Conservation (phyloP, 2,329 filamentous ascomycete species). For the Xylariales sp. region DNA sequence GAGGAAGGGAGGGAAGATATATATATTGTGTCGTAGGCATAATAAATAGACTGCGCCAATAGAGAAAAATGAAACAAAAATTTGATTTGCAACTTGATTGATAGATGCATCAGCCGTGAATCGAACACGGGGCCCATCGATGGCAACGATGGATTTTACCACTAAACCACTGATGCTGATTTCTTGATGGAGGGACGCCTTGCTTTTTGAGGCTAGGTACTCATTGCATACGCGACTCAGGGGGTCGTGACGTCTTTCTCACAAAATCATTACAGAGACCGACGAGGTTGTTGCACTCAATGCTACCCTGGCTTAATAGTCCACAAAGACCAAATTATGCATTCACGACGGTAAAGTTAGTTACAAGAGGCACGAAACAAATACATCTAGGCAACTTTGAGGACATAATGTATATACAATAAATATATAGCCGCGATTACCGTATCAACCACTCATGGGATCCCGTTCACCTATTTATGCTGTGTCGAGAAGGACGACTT, state of each 20-base stretch:
- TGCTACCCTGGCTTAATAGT: too few species aligned
- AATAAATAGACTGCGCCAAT: too few species aligned
- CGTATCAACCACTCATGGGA: background rate
- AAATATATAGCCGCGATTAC: background rate
- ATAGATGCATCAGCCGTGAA: slow-evolving; percentile 54
- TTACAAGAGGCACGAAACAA: background rate
- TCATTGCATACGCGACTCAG: too few species aligned
- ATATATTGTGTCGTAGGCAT: too few species aligned
- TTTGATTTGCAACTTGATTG: too few species aligned
- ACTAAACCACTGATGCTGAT: slow-evolving; percentile 60
- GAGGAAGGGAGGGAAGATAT: background rate
- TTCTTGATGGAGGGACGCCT: too few species aligned
- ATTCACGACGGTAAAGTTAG: background rate
- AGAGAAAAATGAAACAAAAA: background rate
- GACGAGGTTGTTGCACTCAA: too few species aligned
- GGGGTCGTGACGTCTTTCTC: too few species aligned
- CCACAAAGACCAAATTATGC: too few species aligned
- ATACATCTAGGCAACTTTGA: background rate
- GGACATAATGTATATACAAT: background rate
- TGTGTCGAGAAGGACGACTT: slow-evolving; percentile 76
- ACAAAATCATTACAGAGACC: too few species aligned
- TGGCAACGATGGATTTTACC: slow-evolving; percentile 67
- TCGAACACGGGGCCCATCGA: slow-evolving; percentile 63
- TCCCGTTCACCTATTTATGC: slow-evolving; percentile 53
- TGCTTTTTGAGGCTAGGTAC: too few species aligned